Base-by-base conservation (phyloP, 1,284 basidiomycete species). In the Marasmius fiardii region DNA sequence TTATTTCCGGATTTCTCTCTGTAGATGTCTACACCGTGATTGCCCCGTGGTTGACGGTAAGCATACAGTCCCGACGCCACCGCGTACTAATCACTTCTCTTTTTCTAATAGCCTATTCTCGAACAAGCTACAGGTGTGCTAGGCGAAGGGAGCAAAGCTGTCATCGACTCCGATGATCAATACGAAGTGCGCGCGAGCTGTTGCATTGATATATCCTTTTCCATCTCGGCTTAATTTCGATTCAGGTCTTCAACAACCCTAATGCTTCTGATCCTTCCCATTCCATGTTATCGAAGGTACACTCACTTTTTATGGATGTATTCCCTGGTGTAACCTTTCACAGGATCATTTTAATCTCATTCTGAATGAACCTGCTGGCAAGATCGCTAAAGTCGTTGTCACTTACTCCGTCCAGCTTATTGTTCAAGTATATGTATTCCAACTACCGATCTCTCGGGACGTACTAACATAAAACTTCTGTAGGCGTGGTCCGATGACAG, bases 261-360 rank as follows among this genome's bases (percentile, higher is more conserved):
- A 71, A 82, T 62, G 85, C 88, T 12, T 85, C 84, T 12, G 88
- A 90, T 64, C 88, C 88, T 3, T 87, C 87, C 3, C 88, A 90
- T 70, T 84, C 82, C 70, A 67, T 85, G 54, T 72, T 87, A 51
- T 82, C 82, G 34, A 86, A 85, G 76, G 80, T 79, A 49, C 5
- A 2, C 2, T 24, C 1, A 26, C 21, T 24, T n/a, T 35, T 23
- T 1, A 35, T 11, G 10, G 33, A 31, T 20, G 16, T 49, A 21
- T 33, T 41, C 70, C 3, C 4, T 4, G 23, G 20, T 23, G 28
- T 49, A 16, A 49, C 47, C 12, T 3, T n/a, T 51, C 4, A 4
- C 51, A 76, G 80, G 87, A 86, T 63, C 83, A 86, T 66, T 85
- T 87, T 60, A 77, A 72, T 16, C 74, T 86, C 44, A 84, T 86